Percentiles rank a stretch among this genome's conserved stretches.
These are phyloP conservation scores for Trichoderma simmonsii DNA, from an alignment of 2,329 filamentous ascomycete species.

Conservation along the genomic window DNA sequence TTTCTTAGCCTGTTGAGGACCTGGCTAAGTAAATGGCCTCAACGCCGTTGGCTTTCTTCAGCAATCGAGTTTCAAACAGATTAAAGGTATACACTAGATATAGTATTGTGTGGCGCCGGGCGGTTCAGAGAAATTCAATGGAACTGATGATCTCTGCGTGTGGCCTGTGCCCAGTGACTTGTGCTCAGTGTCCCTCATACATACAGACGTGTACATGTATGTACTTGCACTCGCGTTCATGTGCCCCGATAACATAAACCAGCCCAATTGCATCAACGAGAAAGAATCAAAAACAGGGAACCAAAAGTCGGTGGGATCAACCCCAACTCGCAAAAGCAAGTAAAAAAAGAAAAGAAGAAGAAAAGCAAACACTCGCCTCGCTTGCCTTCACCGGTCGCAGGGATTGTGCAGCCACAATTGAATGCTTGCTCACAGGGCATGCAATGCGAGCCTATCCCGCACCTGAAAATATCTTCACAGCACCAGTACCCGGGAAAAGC, in stretches of 20 bases:
- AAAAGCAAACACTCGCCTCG: background rate
- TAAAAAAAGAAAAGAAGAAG: background rate
- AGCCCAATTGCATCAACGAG: background rate
- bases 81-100: background rate
- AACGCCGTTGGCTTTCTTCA: background rate
- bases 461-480: background rate
- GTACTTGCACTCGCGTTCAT: too few relatives aligned
- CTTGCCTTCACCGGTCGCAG: slow-evolving; percentile 15
- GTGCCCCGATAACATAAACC: background rate
- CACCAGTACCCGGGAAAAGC: background rate
- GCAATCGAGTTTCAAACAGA: background rate
- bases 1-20: background rate
- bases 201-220: background rate
- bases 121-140: background rate
- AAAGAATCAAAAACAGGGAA: background rate
- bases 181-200: background rate
- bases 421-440: background rate
- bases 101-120: background rate
- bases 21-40: background rate
- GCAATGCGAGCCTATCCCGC: background rate
- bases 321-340: background rate
- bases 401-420: slow-evolving; percentile 4
- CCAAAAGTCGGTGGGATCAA: background rate
- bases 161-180: background rate
- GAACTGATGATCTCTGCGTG: background rate